Evolutionary conservation across 495 filamentous ascomycete species (phyloP).

Genomic region (Annulohypoxylon moriforme): DNA sequence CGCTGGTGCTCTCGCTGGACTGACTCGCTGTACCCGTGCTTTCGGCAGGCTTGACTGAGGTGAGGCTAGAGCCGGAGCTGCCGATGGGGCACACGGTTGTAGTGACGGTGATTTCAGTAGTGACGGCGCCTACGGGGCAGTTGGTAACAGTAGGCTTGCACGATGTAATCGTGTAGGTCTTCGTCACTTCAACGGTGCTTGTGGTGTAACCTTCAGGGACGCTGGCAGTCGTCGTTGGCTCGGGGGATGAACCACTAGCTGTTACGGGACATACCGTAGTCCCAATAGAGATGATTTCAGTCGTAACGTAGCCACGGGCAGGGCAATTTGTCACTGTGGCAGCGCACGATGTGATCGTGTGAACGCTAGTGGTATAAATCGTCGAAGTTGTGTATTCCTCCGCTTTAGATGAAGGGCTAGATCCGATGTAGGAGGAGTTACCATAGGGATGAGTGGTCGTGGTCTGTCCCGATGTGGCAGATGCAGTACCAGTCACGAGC

Average conservation of each 20-base stretch:
- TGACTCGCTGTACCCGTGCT: conserved; percentile 6
- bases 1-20: conserved; percentile 19
- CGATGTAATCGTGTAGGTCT: conserved; percentile 67
- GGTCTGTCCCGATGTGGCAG: background rate
- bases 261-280: conserved; percentile 50
- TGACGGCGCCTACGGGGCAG: conserved; percentile 59
- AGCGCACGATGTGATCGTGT: conserved; percentile 70
- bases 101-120: conserved; percentile 43
- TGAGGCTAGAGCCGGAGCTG: conserved; percentile 1
- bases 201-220: conserved; percentile 26
- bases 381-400: conserved; percentile 41
- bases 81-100: conserved; percentile 52
- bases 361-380: conserved; percentile 46
- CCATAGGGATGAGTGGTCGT: background rate
- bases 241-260: conserved; percentile 5
- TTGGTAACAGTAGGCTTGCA: conserved; percentile 67
- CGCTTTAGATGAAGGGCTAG: background rate
- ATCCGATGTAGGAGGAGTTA: conserved; percentile 8
- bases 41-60: background rate
- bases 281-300: conserved; percentile 43
- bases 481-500: background rate
- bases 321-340: conserved; percentile 70
- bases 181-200: conserved; percentile 28
- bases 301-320: conserved; percentile 32
- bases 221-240: conserved; percentile 25